Evolutionary conservation across 2,329 filamentous ascomycete genomes (phyloP).

Genomic region (Fusarium transvaalense): DNA sequence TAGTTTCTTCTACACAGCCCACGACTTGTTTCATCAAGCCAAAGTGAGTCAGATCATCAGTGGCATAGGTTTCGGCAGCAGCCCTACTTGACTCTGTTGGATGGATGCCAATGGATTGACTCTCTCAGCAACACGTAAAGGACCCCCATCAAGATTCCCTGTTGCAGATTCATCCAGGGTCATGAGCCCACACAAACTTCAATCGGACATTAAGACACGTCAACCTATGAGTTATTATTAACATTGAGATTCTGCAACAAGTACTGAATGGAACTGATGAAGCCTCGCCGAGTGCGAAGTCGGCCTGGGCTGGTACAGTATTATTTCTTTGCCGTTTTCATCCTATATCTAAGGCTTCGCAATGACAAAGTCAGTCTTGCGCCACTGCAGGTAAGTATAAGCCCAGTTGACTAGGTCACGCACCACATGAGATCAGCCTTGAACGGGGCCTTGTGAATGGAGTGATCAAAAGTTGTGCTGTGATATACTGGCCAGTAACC

Average conservation of each 20-base stretch:
- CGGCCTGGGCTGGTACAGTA: background rate
- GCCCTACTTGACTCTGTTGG: too few species aligned
- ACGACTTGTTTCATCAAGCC: background rate
- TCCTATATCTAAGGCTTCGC: background rate
- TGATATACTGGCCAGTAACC: background rate
- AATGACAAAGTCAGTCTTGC: background rate
- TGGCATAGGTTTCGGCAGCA: background rate
- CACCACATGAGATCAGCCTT: too few species aligned
- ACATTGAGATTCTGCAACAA: background rate
- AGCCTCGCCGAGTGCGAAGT: background rate
- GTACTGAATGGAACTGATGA: slow-evolving; percentile 6
- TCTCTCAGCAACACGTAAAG: slow-evolving; percentile 15
- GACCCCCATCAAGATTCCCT: slow-evolving; percentile 24
- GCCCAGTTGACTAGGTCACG: background rate
- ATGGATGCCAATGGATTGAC: background rate
- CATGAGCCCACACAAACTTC: slow-evolving; percentile 20
- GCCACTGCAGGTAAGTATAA: background rate
- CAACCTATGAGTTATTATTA: slow-evolving; percentile 21
- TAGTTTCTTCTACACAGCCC: background rate
- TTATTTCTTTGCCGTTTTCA: slow-evolving; percentile 5
- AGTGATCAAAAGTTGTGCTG: background rate
- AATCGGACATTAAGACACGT: slow-evolving; percentile 4
- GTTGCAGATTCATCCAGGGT: slow-evolving; percentile 30
- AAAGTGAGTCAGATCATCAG: background rate
- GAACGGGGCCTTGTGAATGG: background rate